These are phyloP conservation scores for Beauveria caledonica DNA, from an alignment of 2,329 filamentous ascomycete species.

Conservation along the genomic window DNA sequence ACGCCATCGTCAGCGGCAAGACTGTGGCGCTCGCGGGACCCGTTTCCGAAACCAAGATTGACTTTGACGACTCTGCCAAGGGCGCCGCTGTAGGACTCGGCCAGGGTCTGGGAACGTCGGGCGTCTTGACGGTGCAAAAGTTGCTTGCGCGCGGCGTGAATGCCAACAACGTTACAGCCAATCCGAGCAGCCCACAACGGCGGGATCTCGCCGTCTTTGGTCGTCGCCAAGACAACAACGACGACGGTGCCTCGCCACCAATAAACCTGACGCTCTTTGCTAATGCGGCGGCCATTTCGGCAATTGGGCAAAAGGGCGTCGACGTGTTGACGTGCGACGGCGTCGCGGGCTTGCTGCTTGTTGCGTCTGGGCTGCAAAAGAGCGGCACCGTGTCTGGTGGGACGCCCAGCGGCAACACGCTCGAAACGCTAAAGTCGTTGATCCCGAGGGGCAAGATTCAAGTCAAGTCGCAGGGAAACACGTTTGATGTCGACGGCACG, in stretches of 20 bases:
- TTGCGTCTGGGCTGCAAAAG: constrained; percentile 19
- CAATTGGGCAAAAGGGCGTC: constrained; percentile 21
- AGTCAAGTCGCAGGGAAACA: constrained; percentile 20
- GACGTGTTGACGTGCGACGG: constrained; percentile 26
- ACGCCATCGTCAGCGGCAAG: constrained; percentile 23
- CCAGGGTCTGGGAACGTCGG: constrained; percentile 26
- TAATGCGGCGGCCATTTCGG: constrained; percentile 22
- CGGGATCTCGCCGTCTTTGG: neutral
- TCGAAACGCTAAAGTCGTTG: constrained; percentile 15
- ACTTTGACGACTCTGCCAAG: constrained; percentile 27
- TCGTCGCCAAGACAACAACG: neutral
- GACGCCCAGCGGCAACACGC: constrained; percentile 11
- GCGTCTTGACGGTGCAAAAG: constrained; percentile 22
- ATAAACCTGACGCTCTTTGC: constrained; percentile 21
- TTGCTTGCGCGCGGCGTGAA: constrained; percentile 18
- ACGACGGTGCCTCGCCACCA: neutral
- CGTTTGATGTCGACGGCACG: constrained; percentile 20
- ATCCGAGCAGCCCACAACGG: neutral
- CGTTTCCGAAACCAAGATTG: constrained; percentile 18
- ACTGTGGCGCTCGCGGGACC: constrained; percentile 15
- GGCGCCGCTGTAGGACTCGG: constrained; percentile 29
- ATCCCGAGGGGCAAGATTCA: constrained; percentile 20
- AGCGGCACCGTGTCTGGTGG: constrained; percentile 17
- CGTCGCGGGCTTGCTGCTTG: constrained; percentile 23
- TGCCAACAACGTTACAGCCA: neutral